Evolutionary conservation across 352 stramenopile species (phyloP).

Genomic region (Phytophthora kernoviae): DNA sequence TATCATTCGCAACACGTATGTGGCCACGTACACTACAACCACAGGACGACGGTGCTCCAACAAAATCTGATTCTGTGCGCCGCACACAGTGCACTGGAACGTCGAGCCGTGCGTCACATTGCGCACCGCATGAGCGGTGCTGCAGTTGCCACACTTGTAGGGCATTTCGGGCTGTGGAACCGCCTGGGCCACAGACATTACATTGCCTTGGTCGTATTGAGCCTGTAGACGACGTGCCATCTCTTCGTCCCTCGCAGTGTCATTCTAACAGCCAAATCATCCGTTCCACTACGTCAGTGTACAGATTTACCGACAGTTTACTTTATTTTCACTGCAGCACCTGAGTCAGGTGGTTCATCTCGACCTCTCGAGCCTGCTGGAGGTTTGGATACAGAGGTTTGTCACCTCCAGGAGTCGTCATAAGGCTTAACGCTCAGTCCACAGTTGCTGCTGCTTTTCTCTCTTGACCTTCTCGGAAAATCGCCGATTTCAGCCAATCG

Average conservation of each 20-base stretch:
- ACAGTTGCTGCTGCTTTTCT: conserved; percentile 2
- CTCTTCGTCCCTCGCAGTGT: conserved; percentile 53
- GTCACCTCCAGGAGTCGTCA: conserved; percentile 20
- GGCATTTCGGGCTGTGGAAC: conserved; percentile 43
- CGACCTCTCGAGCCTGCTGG: conserved; percentile 11
- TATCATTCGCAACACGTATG: not conserved
- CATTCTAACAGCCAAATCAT: conserved; percentile 19
- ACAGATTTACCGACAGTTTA: too few relatives aligned
- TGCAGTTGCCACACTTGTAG: conserved; percentile 71
- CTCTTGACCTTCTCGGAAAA: conserved; percentile 3
- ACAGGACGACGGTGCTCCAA: conserved; percentile 42
- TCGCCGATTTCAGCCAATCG: not conserved
- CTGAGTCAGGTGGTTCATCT: conserved; percentile 15
- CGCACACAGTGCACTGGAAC: conserved; percentile 68
- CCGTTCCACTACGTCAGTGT: not conserved
- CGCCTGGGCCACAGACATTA: conserved; percentile 45
- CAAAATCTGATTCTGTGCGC: conserved; percentile 66
- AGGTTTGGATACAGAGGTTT: conserved; percentile 31
- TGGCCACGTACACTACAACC: conserved; percentile 53
- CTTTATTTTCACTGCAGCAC: conserved; percentile 4
- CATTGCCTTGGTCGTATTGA: conserved; percentile 47
- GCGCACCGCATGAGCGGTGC: conserved; percentile 65
- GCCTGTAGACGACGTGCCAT: conserved; percentile 60
- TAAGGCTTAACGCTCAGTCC: too few relatives aligned
- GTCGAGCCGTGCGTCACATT: conserved; percentile 55